phyloP scores from a whole-genome alignment of 768 basidiomycete genomes.

The Tulasnella sp. region DNA sequence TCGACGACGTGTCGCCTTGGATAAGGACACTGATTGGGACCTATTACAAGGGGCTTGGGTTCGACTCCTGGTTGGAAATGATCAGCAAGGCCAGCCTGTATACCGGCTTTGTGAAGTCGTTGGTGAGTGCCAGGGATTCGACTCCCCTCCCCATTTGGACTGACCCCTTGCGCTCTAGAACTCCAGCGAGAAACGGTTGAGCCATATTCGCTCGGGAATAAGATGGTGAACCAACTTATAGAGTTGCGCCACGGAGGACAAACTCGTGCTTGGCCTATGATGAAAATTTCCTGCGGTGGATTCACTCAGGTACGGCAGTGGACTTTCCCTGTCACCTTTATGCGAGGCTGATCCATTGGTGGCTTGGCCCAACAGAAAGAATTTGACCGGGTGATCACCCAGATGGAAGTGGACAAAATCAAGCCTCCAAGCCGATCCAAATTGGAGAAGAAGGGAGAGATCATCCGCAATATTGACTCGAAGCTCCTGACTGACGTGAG shows the following conservation, averaged over 20 bases:
- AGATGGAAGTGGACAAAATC: constrained; percentile 56
- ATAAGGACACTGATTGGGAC: background rate
- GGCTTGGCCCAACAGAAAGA: constrained; percentile 59
- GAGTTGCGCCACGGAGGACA: constrained; percentile 79
- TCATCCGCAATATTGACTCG: constrained; percentile 60
- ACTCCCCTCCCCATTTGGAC: constrained; percentile 29
- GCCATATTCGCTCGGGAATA: constrained; percentile 73
- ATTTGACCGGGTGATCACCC: constrained; percentile 60
- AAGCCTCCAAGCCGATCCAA: constrained; percentile 69
- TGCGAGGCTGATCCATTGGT: background rate
- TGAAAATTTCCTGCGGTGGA: constrained; percentile 77
- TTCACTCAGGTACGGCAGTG: constrained; percentile 60
- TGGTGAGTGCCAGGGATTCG: constrained; percentile 56
- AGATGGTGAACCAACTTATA: constrained; percentile 64
- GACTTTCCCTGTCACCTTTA: background rate
- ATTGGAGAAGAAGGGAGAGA: constrained; percentile 65
- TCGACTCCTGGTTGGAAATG: constrained; percentile 74
- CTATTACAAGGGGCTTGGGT: constrained; percentile 73
- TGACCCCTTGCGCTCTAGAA: constrained; percentile 46
- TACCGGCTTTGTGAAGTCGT: constrained; percentile 84
- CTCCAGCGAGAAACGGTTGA: constrained; percentile 58
- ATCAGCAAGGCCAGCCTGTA: constrained; percentile 54
- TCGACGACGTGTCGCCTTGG: background rate
- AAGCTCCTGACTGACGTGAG: constrained; percentile 81
- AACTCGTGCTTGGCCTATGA: constrained; percentile 68